Conservation (phyloP, 305 asterid genomes). For the Stenogyne calaminthoides region DNA sequence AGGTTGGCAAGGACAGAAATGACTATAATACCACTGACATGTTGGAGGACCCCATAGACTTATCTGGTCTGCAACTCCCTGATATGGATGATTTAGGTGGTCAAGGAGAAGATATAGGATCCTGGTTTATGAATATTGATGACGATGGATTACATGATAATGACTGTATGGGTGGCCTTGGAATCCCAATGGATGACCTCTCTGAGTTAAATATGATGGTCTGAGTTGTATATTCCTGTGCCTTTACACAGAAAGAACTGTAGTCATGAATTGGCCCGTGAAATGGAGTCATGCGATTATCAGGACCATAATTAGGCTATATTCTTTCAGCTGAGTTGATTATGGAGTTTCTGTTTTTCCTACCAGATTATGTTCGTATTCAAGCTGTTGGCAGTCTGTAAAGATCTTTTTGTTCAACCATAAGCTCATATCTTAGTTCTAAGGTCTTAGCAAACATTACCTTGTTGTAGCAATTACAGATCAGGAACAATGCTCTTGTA, state of each 20-base stretch:
- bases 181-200: constrained; percentile 93
- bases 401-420: constrained; percentile 69
- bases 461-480: constrained; percentile 70
- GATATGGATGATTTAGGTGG: constrained; percentile 79
- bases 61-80: constrained; percentile 85
- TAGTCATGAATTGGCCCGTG: constrained; percentile 48
- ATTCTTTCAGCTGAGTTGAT: constrained; percentile 64
- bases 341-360: constrained; percentile 45
- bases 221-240: constrained; percentile 73
- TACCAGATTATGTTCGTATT: constrained; percentile 45
- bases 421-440: constrained; percentile 55
- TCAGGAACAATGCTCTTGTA: constrained; percentile 68
- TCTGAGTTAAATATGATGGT: constrained; percentile 85
- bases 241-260: constrained; percentile 43
- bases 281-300: constrained; percentile 47
- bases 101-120: constrained; percentile 86
- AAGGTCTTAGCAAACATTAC: constrained; percentile 53
- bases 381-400: constrained; percentile 66
- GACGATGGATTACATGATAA: constrained; percentile 83
- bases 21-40: constrained; percentile 47
- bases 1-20: constrained; percentile 47
- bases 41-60: constrained; percentile 89
- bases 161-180: constrained; percentile 81
- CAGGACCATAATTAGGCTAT: constrained; percentile 44
- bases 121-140: constrained; percentile 90